A percentile compares a stretch with the other conserved stretches of the same genome.
Conservation (phyloP, 1,284 basidiomycete species). For the Boletellus dicymbophilus region DNA sequence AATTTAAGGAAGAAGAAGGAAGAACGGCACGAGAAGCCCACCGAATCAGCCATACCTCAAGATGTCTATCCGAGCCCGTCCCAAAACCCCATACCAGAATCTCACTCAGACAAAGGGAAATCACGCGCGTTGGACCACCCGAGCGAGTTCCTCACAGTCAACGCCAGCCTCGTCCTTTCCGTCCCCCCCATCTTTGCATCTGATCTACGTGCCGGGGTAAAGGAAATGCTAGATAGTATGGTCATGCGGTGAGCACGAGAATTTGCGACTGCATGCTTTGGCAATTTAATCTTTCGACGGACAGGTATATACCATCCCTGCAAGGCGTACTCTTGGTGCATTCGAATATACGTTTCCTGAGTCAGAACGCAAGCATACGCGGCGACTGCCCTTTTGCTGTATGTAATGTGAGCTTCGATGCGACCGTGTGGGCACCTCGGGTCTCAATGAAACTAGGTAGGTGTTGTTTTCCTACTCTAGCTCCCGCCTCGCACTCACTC, state of each 20-base stretch:
- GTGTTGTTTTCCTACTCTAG: conserved; percentile 32
- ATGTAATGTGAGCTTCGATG: conserved; percentile 77
- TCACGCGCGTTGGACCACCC: conserved; percentile 28
- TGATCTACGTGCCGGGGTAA: conserved; percentile 70
- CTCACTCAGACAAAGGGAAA: conserved; percentile 44
- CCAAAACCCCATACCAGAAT: conserved; percentile 8
- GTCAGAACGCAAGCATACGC: conserved; percentile 70
- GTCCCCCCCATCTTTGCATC: conserved; percentile 82
- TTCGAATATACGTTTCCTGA: conserved; percentile 73
- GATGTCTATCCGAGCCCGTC: neutral
- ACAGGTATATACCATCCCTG: conserved; percentile 87
- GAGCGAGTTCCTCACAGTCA: conserved; percentile 68
- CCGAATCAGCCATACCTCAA: conserved; percentile 4
- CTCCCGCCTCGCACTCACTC: neutral
- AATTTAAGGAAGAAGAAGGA: conserved; percentile 28
- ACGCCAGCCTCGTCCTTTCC: conserved; percentile 71
- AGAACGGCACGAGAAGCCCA: conserved; percentile 22
- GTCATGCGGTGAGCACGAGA: conserved; percentile 78
- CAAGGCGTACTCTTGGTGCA: conserved; percentile 89
- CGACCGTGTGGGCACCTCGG: conserved; percentile 88
- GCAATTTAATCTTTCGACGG: neutral
- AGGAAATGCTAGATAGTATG: conserved; percentile 91
- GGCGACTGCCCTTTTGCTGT: conserved; percentile 89
- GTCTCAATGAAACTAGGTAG: conserved; percentile 84
- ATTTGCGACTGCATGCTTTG: conserved; percentile 4